Percentiles rank a stretch among this genome's conserved stretches.
Conservation (phyloP, 768 basidiomycete species). For the Tylopilus balloui region DNA sequence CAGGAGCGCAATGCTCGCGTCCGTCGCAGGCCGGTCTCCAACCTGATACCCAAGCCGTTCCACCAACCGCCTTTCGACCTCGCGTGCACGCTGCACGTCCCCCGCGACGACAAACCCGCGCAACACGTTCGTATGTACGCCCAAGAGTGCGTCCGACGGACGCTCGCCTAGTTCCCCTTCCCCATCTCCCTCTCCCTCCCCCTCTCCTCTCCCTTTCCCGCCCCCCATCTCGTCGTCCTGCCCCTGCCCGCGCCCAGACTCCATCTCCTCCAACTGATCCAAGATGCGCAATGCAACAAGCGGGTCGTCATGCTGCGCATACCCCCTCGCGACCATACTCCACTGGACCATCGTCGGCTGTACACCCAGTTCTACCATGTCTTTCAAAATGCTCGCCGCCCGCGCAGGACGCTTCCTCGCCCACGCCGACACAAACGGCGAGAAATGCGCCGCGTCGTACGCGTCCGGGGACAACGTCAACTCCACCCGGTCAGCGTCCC, state of each 20-base stretch:
- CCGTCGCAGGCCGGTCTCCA: constrained; percentile 23
- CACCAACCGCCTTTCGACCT: constrained; percentile 29
- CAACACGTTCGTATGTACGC: constrained; percentile 37
- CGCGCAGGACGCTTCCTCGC: constrained; percentile 26
- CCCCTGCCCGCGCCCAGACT: not conserved
- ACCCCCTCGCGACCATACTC: constrained; percentile 46
- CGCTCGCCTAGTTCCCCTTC: not conserved
- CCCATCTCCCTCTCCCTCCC: no score
- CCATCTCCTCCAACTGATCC: constrained; percentile 35
- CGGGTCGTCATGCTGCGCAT: constrained; percentile 38
- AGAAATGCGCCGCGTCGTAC: constrained; percentile 42
- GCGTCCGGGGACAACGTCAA: constrained; percentile 27
- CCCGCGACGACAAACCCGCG: constrained; percentile 34
- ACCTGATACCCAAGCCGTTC: constrained; percentile 19
- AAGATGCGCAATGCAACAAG: constrained; percentile 39
- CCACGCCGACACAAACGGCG: constrained; percentile 47
- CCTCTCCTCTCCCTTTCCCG: not conserved
- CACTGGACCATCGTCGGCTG: constrained; percentile 44
- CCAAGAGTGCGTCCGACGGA: constrained; percentile 19
- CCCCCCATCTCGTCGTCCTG: not conserved
- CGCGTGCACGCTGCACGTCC: constrained; percentile 28
- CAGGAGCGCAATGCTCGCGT: constrained; percentile 20
- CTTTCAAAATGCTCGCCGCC: constrained; percentile 42
- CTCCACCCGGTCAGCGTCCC: not conserved
- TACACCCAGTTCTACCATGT: constrained; percentile 49